These are phyloP conservation scores for Pythium biforme DNA, from an alignment of 352 stramenopile genomes.

Conservation along the genomic window DNA sequence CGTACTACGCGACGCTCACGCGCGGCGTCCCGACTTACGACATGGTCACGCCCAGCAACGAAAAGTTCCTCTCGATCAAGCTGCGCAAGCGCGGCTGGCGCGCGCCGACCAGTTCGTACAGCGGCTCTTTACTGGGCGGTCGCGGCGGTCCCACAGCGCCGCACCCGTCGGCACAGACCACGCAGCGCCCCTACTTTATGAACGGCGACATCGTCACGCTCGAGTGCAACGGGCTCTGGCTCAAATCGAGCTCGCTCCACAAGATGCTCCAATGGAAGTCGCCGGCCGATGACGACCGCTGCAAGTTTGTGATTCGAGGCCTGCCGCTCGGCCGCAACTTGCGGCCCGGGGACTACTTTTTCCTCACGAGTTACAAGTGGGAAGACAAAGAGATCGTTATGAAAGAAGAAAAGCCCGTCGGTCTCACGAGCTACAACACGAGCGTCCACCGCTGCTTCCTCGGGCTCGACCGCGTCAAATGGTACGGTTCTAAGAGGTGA, in stretches of 20 bases:
- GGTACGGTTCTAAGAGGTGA: conserved; percentile 39
- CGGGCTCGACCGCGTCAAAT: conserved; percentile 79
- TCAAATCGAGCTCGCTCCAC: conserved; percentile 69
- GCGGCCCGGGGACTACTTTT: conserved; percentile 82
- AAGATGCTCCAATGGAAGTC: conserved; percentile 88
- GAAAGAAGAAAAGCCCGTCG: conserved; percentile 72
- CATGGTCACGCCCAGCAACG: conserved; percentile 80
- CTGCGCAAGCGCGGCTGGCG: conserved; percentile 78
- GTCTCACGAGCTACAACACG: conserved; percentile 82
- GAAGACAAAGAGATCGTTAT: conserved; percentile 87
- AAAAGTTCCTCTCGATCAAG: conserved; percentile 79
- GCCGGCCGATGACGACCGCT: conserved; percentile 77
- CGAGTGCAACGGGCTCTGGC: conserved; percentile 86
- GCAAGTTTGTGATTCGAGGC: conserved; percentile 85
- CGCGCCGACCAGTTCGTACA: conserved; percentile 19
- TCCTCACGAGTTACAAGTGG: conserved; percentile 84
- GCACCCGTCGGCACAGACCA: conserved; percentile 5
- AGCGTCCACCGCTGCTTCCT: conserved; percentile 82
- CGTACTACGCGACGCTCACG: conserved; percentile 81
- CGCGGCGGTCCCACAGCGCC: neutral
- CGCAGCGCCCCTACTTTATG: conserved; percentile 63
- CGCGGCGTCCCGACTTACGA: conserved; percentile 71
- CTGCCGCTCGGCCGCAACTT: conserved; percentile 72
- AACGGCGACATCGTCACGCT: conserved; percentile 87
- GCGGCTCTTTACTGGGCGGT: conserved; percentile 8